Percentiles rank a stretch among this genome's conserved stretches.
These are phyloP conservation scores for Kodamaea derodonti DNA, from an alignment of 1,139 yeast species.

Conservation along the genomic window DNA sequence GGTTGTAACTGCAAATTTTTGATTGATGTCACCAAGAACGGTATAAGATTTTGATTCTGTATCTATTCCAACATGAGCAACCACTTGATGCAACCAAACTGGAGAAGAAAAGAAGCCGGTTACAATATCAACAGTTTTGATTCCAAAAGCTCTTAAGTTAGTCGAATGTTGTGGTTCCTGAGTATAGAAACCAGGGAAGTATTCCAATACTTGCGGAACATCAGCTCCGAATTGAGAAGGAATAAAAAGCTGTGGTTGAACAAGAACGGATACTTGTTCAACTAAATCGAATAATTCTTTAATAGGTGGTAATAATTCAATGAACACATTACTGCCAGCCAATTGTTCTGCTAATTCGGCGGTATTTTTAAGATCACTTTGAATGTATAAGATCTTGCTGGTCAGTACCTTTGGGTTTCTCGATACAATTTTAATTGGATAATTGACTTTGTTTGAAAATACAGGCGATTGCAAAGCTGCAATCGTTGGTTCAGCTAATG, in stretches of 20 bases:
- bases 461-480: constrained; percentile 40
- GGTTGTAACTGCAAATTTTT: constrained; percentile 30
- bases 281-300: constrained; percentile 21
- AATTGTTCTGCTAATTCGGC: constrained; percentile 30
- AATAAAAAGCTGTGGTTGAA: constrained; percentile 50
- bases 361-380: constrained; percentile 22
- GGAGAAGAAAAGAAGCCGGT: constrained; percentile 45
- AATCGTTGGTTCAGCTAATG: constrained; percentile 45
- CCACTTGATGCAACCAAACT: constrained; percentile 31
- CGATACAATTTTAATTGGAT: constrained; percentile 52
- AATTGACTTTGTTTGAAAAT: constrained; percentile 38
- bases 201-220: constrained; percentile 17
- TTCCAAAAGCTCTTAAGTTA: constrained; percentile 39
- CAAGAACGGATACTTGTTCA: constrained; percentile 32
- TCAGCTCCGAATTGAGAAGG: constrained; percentile 64
- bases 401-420: constrained; percentile 34
- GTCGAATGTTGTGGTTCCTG: constrained; percentile 37
- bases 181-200: constrained; percentile 32
- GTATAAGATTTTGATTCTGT: constrained; percentile 30
- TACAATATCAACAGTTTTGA: constrained; percentile 48
- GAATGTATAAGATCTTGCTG: constrained; percentile 38
- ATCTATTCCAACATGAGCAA: constrained; percentile 38
- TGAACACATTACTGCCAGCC: constrained; percentile 46
- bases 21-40: constrained; percentile 39
- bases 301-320: constrained; percentile 36